phyloP scores from a whole-genome alignment of 1,284 basidiomycete species.

The Fomitopsis palustris region DNA sequence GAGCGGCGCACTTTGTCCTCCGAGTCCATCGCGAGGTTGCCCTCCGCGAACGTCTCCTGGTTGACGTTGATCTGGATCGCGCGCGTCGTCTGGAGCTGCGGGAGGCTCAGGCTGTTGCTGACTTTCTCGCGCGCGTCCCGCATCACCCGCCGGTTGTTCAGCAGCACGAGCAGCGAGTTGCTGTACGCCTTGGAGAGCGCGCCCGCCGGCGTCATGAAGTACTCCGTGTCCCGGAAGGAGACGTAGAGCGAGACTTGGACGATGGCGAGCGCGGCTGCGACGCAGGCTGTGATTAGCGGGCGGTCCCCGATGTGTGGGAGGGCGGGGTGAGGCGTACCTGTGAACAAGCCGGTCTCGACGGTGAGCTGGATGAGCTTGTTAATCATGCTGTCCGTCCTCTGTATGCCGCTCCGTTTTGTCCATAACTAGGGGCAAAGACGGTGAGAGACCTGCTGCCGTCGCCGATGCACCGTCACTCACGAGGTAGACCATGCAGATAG shows the following conservation, averaged over 20 bases:
- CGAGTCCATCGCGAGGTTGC: not conserved
- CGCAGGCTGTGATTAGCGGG: too few species aligned
- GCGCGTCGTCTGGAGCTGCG: not conserved
- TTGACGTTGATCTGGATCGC: conserved; percentile 3
- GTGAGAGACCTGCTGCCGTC: too few species aligned
- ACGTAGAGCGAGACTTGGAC: not conserved
- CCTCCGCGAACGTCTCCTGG: conserved; percentile 2
- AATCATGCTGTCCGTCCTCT: not conserved
- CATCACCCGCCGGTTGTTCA: conserved; percentile 1
- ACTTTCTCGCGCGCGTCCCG: not conserved
- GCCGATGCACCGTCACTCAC: too few species aligned
- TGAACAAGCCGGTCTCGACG: conserved; percentile 1
- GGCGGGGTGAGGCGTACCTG: not conserved
- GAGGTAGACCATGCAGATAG: conserved; percentile 1
- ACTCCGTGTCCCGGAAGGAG: not conserved
- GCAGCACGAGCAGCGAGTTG: conserved; percentile 3
- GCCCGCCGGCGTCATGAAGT: conserved; percentile 1
- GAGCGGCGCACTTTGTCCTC: conserved; percentile 1
- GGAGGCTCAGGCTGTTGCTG: not conserved
- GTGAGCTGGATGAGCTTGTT: conserved; percentile 2
- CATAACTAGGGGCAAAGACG: too few species aligned
- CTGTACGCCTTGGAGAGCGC: conserved; percentile 4
- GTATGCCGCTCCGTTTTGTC: not conserved
- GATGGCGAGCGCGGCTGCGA: not conserved
- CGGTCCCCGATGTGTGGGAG: not conserved